A percentile compares a stretch with the other conserved stretches of the same genome.
Evolutionary conservation across 345 rosid species (phyloP).

Genomic region (Noccaea caerulescens): DNA sequence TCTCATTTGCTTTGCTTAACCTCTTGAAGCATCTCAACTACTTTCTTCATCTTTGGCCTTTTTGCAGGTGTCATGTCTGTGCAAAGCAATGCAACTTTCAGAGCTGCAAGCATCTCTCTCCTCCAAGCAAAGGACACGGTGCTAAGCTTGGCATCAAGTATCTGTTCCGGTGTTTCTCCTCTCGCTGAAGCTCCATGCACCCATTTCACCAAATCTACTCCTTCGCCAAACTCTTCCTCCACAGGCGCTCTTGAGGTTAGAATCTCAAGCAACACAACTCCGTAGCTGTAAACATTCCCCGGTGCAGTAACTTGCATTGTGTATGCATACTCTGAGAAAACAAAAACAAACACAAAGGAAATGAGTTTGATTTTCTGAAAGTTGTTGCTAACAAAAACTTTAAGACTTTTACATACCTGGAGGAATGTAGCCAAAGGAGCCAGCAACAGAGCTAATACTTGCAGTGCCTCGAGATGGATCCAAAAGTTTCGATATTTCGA

Average conservation of each 20-base stretch:
- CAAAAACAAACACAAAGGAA: neutral
- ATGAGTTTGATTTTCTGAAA: slow-evolving; percentile 11
- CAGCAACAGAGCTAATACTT: slow-evolving; percentile 93
- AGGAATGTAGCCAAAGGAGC: slow-evolving; percentile 93
- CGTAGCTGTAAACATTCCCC: slow-evolving; percentile 92
- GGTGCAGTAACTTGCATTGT: slow-evolving; percentile 95
- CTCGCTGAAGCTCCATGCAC: slow-evolving; percentile 78
- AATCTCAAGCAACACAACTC: slow-evolving; percentile 92
- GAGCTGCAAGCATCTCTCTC: slow-evolving; percentile 95
- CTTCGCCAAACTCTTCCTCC: slow-evolving; percentile 92
- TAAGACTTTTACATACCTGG: slow-evolving; percentile 62
- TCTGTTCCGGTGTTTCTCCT: slow-evolving; percentile 81
- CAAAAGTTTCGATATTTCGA: slow-evolving; percentile 87
- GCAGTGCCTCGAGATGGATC: slow-evolving; percentile 80
- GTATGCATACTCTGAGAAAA: slow-evolving; percentile 77
- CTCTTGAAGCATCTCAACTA: slow-evolving; percentile 86
- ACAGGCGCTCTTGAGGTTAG: slow-evolving; percentile 80
- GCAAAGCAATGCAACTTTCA: slow-evolving; percentile 86
- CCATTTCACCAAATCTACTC: slow-evolving; percentile 92
- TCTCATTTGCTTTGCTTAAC: slow-evolving; percentile 57
- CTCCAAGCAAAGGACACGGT: slow-evolving; percentile 88
- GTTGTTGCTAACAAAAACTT: slow-evolving; percentile 8
- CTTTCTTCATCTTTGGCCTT: slow-evolving; percentile 94
- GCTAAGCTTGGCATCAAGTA: slow-evolving; percentile 82
- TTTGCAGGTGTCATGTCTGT: slow-evolving; percentile 71